These are phyloP conservation scores for Solanum pennellii DNA, from an alignment of 257 asterid species.

Conservation along the genomic window DNA sequence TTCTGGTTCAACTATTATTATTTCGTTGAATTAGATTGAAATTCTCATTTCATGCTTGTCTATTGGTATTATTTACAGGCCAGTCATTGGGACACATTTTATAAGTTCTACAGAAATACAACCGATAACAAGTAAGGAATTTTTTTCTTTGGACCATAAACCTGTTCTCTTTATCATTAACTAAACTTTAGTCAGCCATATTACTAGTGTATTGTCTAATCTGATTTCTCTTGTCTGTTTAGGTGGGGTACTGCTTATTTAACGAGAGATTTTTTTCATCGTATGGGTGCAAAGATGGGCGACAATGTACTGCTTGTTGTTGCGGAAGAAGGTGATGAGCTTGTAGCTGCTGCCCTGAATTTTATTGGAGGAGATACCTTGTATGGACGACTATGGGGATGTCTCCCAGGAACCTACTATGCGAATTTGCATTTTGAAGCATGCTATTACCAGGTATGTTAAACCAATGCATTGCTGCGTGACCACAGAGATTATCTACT, in stretches of 20 bases:
- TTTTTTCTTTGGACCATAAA: conserved; percentile 5
- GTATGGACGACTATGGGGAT: conserved; percentile 97
- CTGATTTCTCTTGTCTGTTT: background rate
- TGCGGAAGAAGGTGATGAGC: conserved; percentile 78
- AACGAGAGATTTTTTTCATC: conserved; percentile 90
- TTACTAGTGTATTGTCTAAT: background rate
- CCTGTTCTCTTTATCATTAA: background rate
- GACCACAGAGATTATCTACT: background rate
- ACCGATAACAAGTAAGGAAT: conserved; percentile 67
- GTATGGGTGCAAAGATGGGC: conserved; percentile 86
- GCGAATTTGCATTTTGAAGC: conserved; percentile 94
- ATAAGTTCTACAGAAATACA: conserved; percentile 81
- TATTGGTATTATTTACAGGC: conserved; percentile 43
- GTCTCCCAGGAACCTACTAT: conserved; percentile 75
- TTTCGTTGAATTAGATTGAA: background rate
- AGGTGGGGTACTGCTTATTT: conserved; percentile 98
- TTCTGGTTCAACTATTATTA: background rate
- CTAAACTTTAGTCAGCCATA: background rate
- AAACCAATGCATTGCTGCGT: background rate
- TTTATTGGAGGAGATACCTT: conserved; percentile 85
- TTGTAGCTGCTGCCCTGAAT: conserved; percentile 90
- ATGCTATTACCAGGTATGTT: conserved; percentile 85
- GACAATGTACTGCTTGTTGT: conserved; percentile 69
- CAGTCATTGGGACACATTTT: conserved; percentile 90
- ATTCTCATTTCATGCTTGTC: background rate